These are phyloP conservation scores for Cryptococcus sp. DNA, from an alignment of 1,284 basidiomycete genomes.

Conservation along the genomic window DNA sequence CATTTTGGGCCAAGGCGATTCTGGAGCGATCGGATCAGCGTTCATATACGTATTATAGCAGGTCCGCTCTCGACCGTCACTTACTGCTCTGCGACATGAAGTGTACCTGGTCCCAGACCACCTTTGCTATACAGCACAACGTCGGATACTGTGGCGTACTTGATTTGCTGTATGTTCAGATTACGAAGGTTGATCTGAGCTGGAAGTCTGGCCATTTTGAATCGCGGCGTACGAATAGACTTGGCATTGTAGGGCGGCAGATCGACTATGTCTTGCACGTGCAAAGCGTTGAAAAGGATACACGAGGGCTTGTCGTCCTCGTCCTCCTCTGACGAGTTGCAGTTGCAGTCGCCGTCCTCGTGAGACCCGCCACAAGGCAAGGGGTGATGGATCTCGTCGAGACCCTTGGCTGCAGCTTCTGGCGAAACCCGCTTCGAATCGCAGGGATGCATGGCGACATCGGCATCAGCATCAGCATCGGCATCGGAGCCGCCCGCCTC, in stretches of 20 bases:
- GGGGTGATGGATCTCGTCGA: slow-evolving; percentile 24
- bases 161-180: slow-evolving; percentile 60
- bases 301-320: slow-evolving; percentile 39
- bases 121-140: slow-evolving; percentile 80
- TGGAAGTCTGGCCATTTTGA: slow-evolving; percentile 45
- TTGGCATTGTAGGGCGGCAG: slow-evolving; percentile 30
- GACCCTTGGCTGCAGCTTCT: slow-evolving; percentile 20
- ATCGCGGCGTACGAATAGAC: slow-evolving; percentile 20
- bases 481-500: slow-evolving; percentile 1
- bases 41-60: slow-evolving; percentile 5
- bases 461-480: slow-evolving; percentile 15
- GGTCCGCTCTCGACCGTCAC: slow-evolving; percentile 6
- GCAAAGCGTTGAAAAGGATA: slow-evolving; percentile 50
- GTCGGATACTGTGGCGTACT: slow-evolving; percentile 86
- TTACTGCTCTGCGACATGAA: slow-evolving; percentile 58
- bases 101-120: slow-evolving; percentile 46
- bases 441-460: slow-evolving; percentile 51
- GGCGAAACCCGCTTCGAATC: slow-evolving; percentile 39
- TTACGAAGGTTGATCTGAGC: slow-evolving; percentile 52
- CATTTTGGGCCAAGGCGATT: slow-evolving; percentile 50
- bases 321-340: slow-evolving; percentile 12
- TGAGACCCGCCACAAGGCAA: slow-evolving; percentile 19
- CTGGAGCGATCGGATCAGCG: slow-evolving; percentile 13
- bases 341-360: slow-evolving; percentile 7
- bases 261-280: slow-evolving; percentile 50